Evolutionary conservation across 2,329 filamentous ascomycete species (phyloP), one percentile per base, ranked within the genome.

Genomic region (Aspergillus fischeri): DNA sequence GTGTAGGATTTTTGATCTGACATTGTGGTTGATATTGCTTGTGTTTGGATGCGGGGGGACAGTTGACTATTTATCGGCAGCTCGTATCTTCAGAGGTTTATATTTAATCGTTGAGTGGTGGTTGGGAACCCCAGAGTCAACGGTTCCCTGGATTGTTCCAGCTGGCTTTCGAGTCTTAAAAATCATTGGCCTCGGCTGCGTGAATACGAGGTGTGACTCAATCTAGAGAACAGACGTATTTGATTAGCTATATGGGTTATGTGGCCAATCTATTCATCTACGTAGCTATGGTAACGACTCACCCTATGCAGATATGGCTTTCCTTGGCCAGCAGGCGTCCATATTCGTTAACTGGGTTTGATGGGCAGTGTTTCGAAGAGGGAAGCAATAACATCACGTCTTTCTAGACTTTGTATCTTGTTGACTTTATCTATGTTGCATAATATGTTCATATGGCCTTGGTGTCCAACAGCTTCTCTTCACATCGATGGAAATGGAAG

Each of bases 1-100:
- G 27, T 32, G 58, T 63, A 60, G 20, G 35, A 50, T 29, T 56
- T 38, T 20, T 38, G 4, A 20, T 41, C 25, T 3, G 44, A 17
- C 44, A 47, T 47, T 47, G 21, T 27, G 32, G 1, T 14, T 3
- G 14, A 17, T 8, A 2, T 38, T 38, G 14, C 3, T 38, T 38
- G 5, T 35, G 29, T 6, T 14, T 38, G 3, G 14, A 38, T 35
- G 32, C 32, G 14, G 32, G 11, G 5, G 5, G 32, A 2, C 1
- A 35, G 32, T 3, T 7, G 32, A 14, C 5, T 38, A 38, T 38
- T 17, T 38, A 38, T 38, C 5, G 7, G 5, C 14, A n/a, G 6
- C 14, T 17, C 14, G 6, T 7, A 1, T 38, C 32, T 38, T 17
- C 5, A 7, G 5, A 38, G 14, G 5, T 38, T 32, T 17, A 38